A percentile compares a stretch with the other conserved stretches of the same genome.
These are phyloP conservation scores for Cyberlindnera misumaiensis DNA, from an alignment of 805 yeast species.

Conservation along the genomic window DNA sequence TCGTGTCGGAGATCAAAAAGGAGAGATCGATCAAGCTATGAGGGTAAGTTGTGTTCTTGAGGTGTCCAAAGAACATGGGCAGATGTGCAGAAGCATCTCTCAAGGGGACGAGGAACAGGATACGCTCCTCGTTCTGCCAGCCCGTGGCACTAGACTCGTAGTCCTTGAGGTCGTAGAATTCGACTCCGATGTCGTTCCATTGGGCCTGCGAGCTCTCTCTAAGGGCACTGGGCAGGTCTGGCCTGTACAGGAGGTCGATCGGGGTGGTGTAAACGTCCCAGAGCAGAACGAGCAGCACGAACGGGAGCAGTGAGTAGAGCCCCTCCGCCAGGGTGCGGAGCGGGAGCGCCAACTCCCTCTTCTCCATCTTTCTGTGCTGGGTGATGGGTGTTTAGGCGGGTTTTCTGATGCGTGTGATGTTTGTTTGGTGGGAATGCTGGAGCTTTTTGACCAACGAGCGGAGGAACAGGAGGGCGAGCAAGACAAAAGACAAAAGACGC, in stretches of 20 bases:
- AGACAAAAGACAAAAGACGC: too few species aligned
- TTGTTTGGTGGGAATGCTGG: too few species aligned
- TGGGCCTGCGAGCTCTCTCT: constrained; percentile 17
- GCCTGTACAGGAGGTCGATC: constrained; percentile 20
- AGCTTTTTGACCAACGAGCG: too few species aligned
- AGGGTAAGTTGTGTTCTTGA: constrained; percentile 77
- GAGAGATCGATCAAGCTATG: constrained; percentile 79
- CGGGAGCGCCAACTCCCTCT: background rate
- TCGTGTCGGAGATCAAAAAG: constrained; percentile 84
- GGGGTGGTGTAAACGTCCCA: constrained; percentile 9
- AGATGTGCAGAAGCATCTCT: constrained; percentile 89
- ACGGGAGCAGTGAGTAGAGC: constrained; percentile 10
- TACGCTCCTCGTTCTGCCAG: constrained; percentile 73
- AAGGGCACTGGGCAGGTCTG: constrained; percentile 30
- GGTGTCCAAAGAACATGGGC: constrained; percentile 82
- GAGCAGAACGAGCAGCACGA: constrained; percentile 9
- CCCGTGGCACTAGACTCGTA: constrained; percentile 65
- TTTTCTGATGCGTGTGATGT: too few species aligned
- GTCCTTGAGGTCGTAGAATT: constrained; percentile 65
- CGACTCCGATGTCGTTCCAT: constrained; percentile 37
- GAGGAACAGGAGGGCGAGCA: too few species aligned
- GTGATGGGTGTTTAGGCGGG: too few species aligned
- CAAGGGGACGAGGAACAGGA: constrained; percentile 80
- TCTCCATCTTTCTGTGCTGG: too few species aligned
- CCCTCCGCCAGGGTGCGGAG: background rate